These are phyloP conservation scores for Gypsophila paniculata DNA, from an alignment of 179 eudicot species.

Conservation along the genomic window DNA sequence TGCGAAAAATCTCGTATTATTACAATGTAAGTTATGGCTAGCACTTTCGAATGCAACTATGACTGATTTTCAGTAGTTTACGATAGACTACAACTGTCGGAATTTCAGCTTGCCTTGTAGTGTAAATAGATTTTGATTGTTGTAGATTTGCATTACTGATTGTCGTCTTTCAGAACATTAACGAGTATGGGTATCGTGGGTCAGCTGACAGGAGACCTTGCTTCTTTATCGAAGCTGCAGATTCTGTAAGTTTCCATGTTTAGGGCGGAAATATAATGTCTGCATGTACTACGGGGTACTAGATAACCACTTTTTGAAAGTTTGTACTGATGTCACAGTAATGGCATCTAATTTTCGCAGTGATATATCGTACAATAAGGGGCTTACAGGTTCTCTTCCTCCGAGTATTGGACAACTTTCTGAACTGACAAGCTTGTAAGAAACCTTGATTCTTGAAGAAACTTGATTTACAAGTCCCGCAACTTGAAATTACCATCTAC, in stretches of 20 bases:
- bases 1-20: slow-evolving; percentile 28
- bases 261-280: neutral
- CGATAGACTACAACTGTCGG: too few relatives aligned
- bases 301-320: too few relatives aligned
- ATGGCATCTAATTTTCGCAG: slow-evolving; percentile 30
- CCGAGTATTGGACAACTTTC: slow-evolving; percentile 47
- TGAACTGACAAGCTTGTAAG: slow-evolving; percentile 65
- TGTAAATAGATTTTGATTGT: neutral
- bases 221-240: slow-evolving; percentile 34
- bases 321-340: too few relatives aligned
- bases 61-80: too few relatives aligned
- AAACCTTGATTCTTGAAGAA: too few relatives aligned
- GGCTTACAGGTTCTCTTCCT: slow-evolving; percentile 65
- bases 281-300: too few relatives aligned
- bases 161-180: slow-evolving; percentile 30
- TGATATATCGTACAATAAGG: slow-evolving; percentile 72
- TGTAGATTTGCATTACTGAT: neutral
- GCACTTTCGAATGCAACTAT: neutral
- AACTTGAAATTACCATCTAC: neutral
- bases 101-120: too few relatives aligned
- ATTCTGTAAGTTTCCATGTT: slow-evolving; percentile 31
- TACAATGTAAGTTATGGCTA: slow-evolving; percentile 27
- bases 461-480: too few relatives aligned
- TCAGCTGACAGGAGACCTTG: slow-evolving; percentile 36
- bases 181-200: slow-evolving; percentile 41